Evolutionary conservation across 2,329 filamentous ascomycete genomes (phyloP).

Genomic region (Blastomyces emzantsi): DNA sequence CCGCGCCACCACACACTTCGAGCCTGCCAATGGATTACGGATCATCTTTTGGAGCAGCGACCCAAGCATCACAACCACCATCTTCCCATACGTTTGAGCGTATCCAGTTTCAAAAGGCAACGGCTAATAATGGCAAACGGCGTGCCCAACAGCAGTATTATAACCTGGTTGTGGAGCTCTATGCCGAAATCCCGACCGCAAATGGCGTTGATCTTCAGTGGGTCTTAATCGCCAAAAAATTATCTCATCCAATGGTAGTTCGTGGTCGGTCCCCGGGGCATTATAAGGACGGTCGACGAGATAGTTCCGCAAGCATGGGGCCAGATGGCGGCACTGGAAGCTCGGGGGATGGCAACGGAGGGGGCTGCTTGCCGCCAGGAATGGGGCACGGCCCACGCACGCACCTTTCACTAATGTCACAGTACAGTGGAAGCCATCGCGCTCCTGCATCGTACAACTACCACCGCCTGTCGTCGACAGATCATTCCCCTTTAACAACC

Average conservation of each 20-base stretch:
- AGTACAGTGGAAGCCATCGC: constrained; percentile 28
- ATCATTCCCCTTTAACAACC: constrained; percentile 31
- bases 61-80: constrained; percentile 30
- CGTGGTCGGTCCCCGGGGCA: constrained; percentile 74
- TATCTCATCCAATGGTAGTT: constrained; percentile 79
- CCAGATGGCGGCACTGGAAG: constrained; percentile 52
- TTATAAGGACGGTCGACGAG: constrained; percentile 61
- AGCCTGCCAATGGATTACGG: constrained; percentile 29
- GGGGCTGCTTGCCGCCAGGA: constrained; percentile 24
- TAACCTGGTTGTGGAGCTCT: constrained; percentile 78
- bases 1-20: constrained; percentile 20
- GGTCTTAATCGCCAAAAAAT: constrained; percentile 61
- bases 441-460: constrained; percentile 29
- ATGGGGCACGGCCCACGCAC: constrained; percentile 25
- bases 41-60: constrained; percentile 23
- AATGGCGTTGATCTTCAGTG: constrained; percentile 45
- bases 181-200: constrained; percentile 51
- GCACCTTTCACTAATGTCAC: constrained; percentile 27
- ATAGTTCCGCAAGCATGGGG: constrained; percentile 62
- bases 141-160: constrained; percentile 88
- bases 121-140: constrained; percentile 86
- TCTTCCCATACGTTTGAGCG: constrained; percentile 65
- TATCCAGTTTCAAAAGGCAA: constrained; percentile 90
- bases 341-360: constrained; percentile 26
- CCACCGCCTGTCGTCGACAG: constrained; percentile 28